phyloP scores from a whole-genome alignment of 2,329 filamentous ascomycete species.

The Apiospora phragmitis region DNA sequence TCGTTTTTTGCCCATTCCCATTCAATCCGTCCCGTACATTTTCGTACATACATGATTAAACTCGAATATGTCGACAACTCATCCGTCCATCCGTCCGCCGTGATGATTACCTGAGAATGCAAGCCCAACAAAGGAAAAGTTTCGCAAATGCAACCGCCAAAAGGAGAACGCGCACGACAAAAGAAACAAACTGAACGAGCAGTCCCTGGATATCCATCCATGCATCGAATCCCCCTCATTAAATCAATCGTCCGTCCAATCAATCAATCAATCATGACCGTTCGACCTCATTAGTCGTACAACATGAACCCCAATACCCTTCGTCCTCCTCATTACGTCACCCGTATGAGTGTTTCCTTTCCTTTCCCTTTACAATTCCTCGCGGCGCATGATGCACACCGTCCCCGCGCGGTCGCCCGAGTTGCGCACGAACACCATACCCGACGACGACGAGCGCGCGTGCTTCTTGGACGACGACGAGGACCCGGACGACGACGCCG shows the following conservation, averaged over 20 bases:
- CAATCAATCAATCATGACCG: constrained; percentile 6
- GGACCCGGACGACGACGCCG: background rate
- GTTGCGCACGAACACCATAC: constrained; percentile 11
- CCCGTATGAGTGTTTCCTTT: background rate
- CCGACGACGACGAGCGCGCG: background rate
- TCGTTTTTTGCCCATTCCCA: background rate
- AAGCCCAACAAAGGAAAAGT: background rate
- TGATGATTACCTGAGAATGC: background rate
- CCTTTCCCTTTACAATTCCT: background rate
- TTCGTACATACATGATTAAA: constrained; percentile 1
- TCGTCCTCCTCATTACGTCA: background rate
- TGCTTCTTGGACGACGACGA: constrained; percentile 1
- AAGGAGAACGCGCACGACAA: background rate
- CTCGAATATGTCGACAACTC: background rate
- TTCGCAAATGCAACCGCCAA: background rate
- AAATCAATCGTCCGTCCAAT: background rate
- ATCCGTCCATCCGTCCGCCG: background rate
- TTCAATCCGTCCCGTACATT: background rate
- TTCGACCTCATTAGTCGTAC: constrained; percentile 2
- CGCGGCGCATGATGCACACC: constrained; percentile 10
- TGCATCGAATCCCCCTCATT: background rate
- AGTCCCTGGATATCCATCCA: background rate
- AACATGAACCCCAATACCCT: background rate
- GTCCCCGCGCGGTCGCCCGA: background rate
- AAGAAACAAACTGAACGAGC: background rate